Percentiles rank a stretch among this genome's conserved stretches.
Conservation (phyloP, 257 asterid genomes). For the Verbascum thapsus region DNA sequence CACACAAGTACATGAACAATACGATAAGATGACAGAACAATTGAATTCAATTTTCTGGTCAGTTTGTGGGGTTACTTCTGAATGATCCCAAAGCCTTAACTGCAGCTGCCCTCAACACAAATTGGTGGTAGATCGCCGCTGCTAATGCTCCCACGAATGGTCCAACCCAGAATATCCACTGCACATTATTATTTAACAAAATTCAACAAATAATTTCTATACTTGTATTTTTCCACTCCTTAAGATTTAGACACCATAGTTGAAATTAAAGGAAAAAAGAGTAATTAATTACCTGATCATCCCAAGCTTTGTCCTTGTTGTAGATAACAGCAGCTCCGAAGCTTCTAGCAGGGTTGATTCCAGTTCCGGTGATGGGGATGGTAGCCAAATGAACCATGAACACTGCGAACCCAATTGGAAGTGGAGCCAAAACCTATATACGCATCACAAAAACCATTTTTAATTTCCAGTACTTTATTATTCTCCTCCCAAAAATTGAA, state of each 20-base stretch:
- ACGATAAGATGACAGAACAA: background rate
- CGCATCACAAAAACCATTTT: background rate
- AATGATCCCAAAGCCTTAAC: conserved; percentile 89
- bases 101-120: conserved; percentile 79
- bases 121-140: conserved; percentile 89
- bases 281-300: conserved; percentile 66
- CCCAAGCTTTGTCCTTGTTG: conserved; percentile 69
- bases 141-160: conserved; percentile 80
- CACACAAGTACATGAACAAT: conserved; percentile 36
- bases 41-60: conserved; percentile 26
- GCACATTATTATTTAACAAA: conserved; percentile 16
- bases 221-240: too few species aligned
- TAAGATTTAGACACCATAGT: too few species aligned
- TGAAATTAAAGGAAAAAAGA: background rate
- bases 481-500: too few species aligned
- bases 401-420: conserved; percentile 93
- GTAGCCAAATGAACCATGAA: conserved; percentile 98
- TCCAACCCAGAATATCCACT: conserved; percentile 99
- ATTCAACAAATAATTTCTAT: background rate
- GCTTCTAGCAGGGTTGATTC: conserved; percentile 94
- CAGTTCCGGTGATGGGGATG: conserved; percentile 92
- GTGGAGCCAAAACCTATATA: conserved; percentile 84
- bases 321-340: conserved; percentile 93
- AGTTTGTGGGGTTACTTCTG: conserved; percentile 88
- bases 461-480: background rate